Conservation (phyloP, 2,329 filamentous ascomycete species). For the Colletotrichum lini region DNA sequence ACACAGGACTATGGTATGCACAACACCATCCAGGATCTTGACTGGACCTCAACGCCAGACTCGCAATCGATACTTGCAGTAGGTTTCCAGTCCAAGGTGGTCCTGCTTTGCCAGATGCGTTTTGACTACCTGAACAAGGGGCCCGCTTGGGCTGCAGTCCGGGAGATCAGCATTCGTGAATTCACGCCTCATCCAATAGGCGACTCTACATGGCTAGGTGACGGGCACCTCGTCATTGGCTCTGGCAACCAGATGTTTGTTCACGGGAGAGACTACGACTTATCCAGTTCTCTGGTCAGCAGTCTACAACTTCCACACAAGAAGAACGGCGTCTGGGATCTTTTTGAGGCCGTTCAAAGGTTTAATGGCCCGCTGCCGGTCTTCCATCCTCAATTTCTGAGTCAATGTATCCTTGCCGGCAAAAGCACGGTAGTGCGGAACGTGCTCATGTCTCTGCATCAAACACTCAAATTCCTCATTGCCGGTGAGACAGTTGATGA, state of each 20-base stretch:
- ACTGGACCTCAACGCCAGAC: constrained; percentile 95
- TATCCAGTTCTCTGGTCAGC: constrained; percentile 71
- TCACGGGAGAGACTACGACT: constrained; percentile 81
- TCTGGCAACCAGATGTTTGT: constrained; percentile 93
- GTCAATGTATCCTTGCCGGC: constrained; percentile 87
- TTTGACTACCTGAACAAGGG: constrained; percentile 92
- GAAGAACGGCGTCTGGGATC: constrained; percentile 71
- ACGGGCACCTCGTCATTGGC: constrained; percentile 88
- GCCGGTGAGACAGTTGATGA: constrained; percentile 86
- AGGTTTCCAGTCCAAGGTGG: constrained; percentile 89
- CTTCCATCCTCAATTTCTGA: constrained; percentile 92
- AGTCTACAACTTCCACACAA: constrained; percentile 63
- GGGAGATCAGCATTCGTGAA: constrained; percentile 85
- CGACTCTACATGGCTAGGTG: constrained; percentile 91
- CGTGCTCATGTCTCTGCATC: constrained; percentile 80
- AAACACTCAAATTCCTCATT: constrained; percentile 85
- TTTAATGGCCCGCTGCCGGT: constrained; percentile 90
- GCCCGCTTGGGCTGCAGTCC: constrained; percentile 89
- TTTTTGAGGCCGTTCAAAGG: constrained; percentile 86
- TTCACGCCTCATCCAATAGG: constrained; percentile 92
- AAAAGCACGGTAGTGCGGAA: constrained; percentile 80
- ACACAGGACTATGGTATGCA: constrained; percentile 80
- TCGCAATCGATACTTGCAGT: constrained; percentile 91
- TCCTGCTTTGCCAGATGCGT: constrained; percentile 87
- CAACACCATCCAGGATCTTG: constrained; percentile 86